phyloP scores from a whole-genome alignment of 352 stramenopile genomes.

The Phytophthora crassamura region DNA sequence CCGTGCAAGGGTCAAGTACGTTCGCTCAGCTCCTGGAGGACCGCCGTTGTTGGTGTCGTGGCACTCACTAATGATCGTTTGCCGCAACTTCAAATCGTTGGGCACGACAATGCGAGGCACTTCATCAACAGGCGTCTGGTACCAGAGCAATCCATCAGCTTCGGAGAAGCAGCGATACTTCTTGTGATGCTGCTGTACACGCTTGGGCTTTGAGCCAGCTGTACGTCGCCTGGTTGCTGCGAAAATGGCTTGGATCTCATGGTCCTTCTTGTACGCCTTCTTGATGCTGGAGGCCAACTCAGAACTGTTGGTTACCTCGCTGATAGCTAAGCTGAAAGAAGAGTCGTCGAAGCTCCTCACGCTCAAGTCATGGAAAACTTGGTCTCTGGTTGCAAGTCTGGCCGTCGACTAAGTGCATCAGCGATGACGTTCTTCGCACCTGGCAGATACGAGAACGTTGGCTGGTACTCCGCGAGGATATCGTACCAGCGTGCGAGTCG shows the following conservation, averaged over 20 bases:
- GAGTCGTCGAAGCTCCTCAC: conserved; percentile 16
- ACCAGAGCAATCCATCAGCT: neutral
- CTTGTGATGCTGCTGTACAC: neutral
- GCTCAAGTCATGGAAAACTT: conserved; percentile 23
- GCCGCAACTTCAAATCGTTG: conserved; percentile 12
- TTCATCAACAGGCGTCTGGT: neutral
- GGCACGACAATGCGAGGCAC: conserved; percentile 7
- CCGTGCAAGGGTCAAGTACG: conserved; percentile 22
- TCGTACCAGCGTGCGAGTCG: conserved; percentile 10
- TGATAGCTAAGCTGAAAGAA: neutral
- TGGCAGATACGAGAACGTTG: conserved; percentile 8
- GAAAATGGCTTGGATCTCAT: neutral
- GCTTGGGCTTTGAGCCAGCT: neutral
- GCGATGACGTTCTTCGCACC: conserved; percentile 27
- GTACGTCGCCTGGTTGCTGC: neutral
- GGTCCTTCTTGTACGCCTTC: neutral
- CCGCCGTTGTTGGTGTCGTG: conserved; percentile 22
- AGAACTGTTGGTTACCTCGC: neutral
- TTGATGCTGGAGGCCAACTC: neutral
- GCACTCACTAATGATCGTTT: conserved; percentile 11
- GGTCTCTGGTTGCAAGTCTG: conserved; percentile 22
- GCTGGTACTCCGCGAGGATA: conserved; percentile 15
- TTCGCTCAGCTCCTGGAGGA: conserved; percentile 8
- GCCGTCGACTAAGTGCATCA: conserved; percentile 7
- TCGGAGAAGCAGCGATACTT: neutral